These are phyloP conservation scores for Aspergillus taichungensis DNA, from an alignment of 495 filamentous ascomycete genomes.

Conservation along the genomic window DNA sequence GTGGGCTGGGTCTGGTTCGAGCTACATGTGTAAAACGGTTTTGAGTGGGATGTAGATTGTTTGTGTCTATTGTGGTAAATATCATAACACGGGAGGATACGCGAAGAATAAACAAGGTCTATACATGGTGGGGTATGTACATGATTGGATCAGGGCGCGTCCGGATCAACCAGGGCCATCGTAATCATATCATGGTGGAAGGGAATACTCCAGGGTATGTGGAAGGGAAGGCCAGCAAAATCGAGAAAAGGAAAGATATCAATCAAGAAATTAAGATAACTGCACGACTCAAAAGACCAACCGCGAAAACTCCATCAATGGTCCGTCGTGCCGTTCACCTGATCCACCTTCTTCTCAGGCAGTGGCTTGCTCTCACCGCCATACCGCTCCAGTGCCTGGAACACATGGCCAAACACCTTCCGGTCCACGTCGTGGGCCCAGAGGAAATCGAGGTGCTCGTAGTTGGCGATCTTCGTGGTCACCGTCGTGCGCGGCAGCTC, in stretches of 20 bases:
- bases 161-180: too few species aligned
- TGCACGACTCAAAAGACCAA: not conserved
- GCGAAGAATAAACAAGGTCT: too few species aligned
- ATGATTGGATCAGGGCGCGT: too few species aligned
- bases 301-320: not conserved
- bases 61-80: too few species aligned
- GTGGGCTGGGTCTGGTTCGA: too few species aligned
- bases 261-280: slow-evolving; percentile 6
- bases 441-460: slow-evolving; percentile 96
- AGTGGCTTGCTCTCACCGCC: slow-evolving; percentile 3
- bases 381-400: slow-evolving; percentile 71
- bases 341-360: not conserved
- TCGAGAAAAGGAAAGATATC: slow-evolving; percentile 8
- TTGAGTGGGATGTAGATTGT: too few species aligned
- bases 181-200: not conserved
- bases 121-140: too few species aligned
- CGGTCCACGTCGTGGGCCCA: slow-evolving; percentile 80
- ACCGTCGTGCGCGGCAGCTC: slow-evolving; percentile 78
- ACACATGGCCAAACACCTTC: slow-evolving; percentile 85
- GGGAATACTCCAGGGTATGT: too few species aligned
- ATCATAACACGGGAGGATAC: too few species aligned
- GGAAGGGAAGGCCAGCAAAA: too few species aligned
- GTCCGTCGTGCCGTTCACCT: slow-evolving; percentile 5
- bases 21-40: too few species aligned
- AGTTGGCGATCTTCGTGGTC: slow-evolving; percentile 76